Evolutionary conservation across 2,329 filamentous ascomycete genomes (phyloP), one percentile per base, ranked within the genome.

Genomic region (Neofusicoccum kwambonambiense): DNA sequence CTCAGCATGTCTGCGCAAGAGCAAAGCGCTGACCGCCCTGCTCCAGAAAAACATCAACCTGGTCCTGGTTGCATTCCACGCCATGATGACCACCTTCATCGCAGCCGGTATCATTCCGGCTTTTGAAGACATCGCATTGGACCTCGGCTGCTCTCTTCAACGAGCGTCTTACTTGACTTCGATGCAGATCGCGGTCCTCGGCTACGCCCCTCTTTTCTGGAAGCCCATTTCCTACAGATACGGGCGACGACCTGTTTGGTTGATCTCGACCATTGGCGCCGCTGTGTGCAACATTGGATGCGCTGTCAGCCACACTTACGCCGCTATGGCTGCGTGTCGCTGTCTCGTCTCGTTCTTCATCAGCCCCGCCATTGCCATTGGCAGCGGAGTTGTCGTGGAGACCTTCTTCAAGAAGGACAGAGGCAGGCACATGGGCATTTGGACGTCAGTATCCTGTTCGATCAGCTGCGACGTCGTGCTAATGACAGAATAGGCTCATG

Each of bases 331-430:
- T 1, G 75, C 79, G 0, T 86, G 83, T 66, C 78, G 84, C 63
- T 83, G 82, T n/a, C 75, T 87, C 27, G 78, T 79, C 7, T 78
- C 82, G 0, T 86, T 86, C 69, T 86, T 86, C 72, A 86, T 87
- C 67, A 81, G 78, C 15, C 85, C 85, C 5, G 81, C 84, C 0
- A 78, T 76, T 13, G 80, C 82, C 0, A 84, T 87, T 57, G 85
- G 85, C 27, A 86, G 83, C 70, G 84, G 79, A 0, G 83, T 87
- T 8, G 85, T 87, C 3, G 81, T 82, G 15, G 85, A 87, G 69
- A 84, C 81, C 1, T 86, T 85, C 66, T 87, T 87, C 74, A 83
- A 82, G 69, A 80, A 80, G 35, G 82, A 87, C 52, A 75, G 84
- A 22, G 84, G 79, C 4, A 78, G 77, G 56, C 85, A 82, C 57